Evolutionary conservation across 106 monocot species (phyloP).

Genomic region (Dioscorea alata): DNA sequence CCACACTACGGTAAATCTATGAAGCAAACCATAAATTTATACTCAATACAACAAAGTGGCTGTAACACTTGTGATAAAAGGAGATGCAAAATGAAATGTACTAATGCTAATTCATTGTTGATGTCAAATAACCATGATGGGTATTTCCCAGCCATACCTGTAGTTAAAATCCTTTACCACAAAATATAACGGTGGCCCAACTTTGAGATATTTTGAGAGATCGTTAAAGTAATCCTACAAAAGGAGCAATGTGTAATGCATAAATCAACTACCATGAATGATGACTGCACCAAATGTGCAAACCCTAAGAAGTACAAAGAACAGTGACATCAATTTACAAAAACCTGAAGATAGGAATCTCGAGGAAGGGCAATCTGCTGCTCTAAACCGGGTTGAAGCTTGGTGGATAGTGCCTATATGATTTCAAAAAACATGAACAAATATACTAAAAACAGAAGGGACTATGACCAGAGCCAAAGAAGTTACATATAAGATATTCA

Average conservation of each 20-base stretch:
- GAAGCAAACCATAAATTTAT: too few species aligned
- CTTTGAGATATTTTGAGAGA: slow-evolving; percentile 70
- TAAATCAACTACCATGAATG: not conserved
- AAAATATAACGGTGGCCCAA: slow-evolving; percentile 96
- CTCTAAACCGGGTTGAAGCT: slow-evolving; percentile 89
- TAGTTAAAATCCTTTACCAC: slow-evolving; percentile 92
- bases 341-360: slow-evolving; percentile 96
- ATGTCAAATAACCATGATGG: too few species aligned
- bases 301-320: not conserved
- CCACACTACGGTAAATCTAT: too few species aligned
- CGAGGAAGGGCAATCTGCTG: slow-evolving; percentile 84
- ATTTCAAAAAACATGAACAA: slow-evolving; percentile 1
- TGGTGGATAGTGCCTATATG: slow-evolving; percentile 58
- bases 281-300: not conserved
- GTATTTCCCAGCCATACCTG: slow-evolving; percentile 32
- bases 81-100: too few species aligned
- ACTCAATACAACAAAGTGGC: too few species aligned
- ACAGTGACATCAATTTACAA: not conserved
- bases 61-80: too few species aligned
- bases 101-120: too few species aligned
- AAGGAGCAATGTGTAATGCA: not conserved
- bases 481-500: too few species aligned
- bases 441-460: too few species aligned
- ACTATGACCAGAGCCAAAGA: too few species aligned
- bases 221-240: slow-evolving; percentile 82